Conservation (phyloP, 2,329 filamentous ascomycete species). For the Fusarium mexicanum region DNA sequence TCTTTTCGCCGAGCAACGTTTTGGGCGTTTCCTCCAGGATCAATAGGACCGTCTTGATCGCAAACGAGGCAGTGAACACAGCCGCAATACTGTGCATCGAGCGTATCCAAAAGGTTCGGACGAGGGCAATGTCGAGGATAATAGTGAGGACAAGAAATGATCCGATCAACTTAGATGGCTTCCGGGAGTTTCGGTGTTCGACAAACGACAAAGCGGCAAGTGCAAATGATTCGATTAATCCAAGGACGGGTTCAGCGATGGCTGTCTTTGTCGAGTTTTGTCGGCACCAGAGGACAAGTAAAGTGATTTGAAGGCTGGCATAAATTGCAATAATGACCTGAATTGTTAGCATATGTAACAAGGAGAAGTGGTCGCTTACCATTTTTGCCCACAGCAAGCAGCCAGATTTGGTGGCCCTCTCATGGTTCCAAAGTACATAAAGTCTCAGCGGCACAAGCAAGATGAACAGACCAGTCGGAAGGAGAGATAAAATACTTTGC, state of each 20-base stretch:
- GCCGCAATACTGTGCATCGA: constrained; percentile 37
- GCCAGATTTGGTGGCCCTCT: not conserved
- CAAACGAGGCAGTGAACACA: constrained; percentile 43
- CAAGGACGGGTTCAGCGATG: constrained; percentile 42
- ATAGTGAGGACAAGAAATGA: constrained; percentile 46
- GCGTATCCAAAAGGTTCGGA: constrained; percentile 49
- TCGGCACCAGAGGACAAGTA: constrained; percentile 43
- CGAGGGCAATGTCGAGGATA: constrained; percentile 47
- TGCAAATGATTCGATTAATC: constrained; percentile 40
- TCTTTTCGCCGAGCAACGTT: constrained; percentile 19
- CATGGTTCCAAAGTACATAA: constrained; percentile 10
- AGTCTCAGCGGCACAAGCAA: constrained; percentile 35
- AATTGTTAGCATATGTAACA: not conserved
- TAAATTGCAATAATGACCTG: constrained; percentile 23
- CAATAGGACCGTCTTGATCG: constrained; percentile 43
- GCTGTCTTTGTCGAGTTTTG: constrained; percentile 41
- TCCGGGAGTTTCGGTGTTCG: constrained; percentile 47
- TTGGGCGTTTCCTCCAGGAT: constrained; percentile 48
- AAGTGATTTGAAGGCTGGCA: constrained; percentile 35
- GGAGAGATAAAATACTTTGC: constrained; percentile 44
- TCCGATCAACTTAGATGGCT: constrained; percentile 47
- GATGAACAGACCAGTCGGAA: constrained; percentile 41
- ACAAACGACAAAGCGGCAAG: constrained; percentile 45
- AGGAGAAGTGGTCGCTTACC: not conserved
- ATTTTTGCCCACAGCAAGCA: constrained; percentile 38